Evolutionary conservation across 148 eudicot genomes (phyloP).

Genomic region (Cornus kousa): DNA sequence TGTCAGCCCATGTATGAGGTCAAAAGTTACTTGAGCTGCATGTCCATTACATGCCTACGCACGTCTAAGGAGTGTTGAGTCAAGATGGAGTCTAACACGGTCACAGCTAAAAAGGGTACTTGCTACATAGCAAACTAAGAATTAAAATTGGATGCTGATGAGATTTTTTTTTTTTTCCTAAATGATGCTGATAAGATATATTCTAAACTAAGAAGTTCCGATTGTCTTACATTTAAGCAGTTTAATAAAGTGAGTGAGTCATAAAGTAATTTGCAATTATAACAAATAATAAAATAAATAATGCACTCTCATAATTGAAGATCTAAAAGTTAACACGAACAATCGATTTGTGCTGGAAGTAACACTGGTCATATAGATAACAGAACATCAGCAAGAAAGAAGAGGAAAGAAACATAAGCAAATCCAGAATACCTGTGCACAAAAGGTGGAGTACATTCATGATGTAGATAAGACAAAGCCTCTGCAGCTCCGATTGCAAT

Average conservation of each 20-base stretch:
- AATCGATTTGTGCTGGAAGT: background rate
- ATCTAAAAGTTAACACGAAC: background rate
- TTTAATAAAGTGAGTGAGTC: background rate
- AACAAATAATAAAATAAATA: background rate
- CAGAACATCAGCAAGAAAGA: conserved; percentile 5
- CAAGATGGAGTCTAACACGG: background rate
- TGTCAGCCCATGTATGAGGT: background rate
- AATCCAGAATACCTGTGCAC: conserved; percentile 81
- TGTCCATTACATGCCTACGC: background rate
- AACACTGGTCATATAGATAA: background rate
- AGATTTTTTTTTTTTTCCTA: background rate
- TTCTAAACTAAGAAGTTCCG: background rate
- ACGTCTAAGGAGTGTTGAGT: background rate
- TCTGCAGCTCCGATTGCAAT: conserved; percentile 96
- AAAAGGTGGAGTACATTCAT: conserved; percentile 83
- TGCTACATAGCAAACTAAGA: no score
- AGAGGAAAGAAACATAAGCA: background rate
- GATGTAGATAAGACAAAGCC: conserved; percentile 81
- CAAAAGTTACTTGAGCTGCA: background rate
- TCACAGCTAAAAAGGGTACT: background rate
- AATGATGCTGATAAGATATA: background rate
- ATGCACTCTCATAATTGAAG: conserved; percentile 3
- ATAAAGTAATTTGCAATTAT: background rate
- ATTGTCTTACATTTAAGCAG: background rate
- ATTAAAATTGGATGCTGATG: background rate